These are phyloP conservation scores for Achlya hypogyna DNA, from an alignment of 352 stramenopile genomes.

Conservation along the genomic window DNA sequence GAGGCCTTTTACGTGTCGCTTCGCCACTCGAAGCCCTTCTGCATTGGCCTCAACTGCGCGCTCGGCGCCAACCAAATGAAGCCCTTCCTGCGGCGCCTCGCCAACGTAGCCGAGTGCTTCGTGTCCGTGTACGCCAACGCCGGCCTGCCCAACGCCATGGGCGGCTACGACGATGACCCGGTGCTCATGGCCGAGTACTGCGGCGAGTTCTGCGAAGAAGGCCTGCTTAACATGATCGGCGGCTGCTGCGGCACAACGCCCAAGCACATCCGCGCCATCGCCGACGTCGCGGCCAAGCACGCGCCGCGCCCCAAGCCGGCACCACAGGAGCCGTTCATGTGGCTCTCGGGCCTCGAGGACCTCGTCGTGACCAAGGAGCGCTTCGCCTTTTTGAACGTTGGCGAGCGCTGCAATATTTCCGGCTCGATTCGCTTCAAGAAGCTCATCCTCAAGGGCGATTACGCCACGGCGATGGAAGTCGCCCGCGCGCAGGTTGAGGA, in stretches of 20 bases:
- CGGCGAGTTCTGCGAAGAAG: slow-evolving; percentile 91
- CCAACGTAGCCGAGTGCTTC: slow-evolving; percentile 92
- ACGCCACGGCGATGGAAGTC: slow-evolving; percentile 93
- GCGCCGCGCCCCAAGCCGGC: slow-evolving; percentile 73
- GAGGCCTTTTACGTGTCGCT: slow-evolving; percentile 96
- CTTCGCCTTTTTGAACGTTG: slow-evolving; percentile 94
- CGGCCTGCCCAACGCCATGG: slow-evolving; percentile 95
- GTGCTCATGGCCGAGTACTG: slow-evolving; percentile 91
- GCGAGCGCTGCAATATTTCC: slow-evolving; percentile 94
- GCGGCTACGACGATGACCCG: slow-evolving; percentile 93
- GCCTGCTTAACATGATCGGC: slow-evolving; percentile 95
- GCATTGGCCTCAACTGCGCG: slow-evolving; percentile 95
- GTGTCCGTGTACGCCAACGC: slow-evolving; percentile 96
- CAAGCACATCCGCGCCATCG: slow-evolving; percentile 89
- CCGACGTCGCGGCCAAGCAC: slow-evolving; percentile 67
- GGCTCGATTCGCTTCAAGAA: slow-evolving; percentile 94
- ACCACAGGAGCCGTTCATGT: slow-evolving; percentile 88
- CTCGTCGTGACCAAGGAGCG: slow-evolving; percentile 90
- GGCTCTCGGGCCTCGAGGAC: slow-evolving; percentile 93
- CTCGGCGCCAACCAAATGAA: slow-evolving; percentile 94
- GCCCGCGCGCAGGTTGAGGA: slow-evolving; percentile 95
- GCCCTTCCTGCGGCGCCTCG: slow-evolving; percentile 89
- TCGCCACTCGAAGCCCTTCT: slow-evolving; percentile 94
- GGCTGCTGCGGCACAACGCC: slow-evolving; percentile 95
- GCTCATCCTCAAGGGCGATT: slow-evolving; percentile 93